Base-by-base conservation (phyloP, 106 monocot genomes). In the Posidonia australis region DNA sequence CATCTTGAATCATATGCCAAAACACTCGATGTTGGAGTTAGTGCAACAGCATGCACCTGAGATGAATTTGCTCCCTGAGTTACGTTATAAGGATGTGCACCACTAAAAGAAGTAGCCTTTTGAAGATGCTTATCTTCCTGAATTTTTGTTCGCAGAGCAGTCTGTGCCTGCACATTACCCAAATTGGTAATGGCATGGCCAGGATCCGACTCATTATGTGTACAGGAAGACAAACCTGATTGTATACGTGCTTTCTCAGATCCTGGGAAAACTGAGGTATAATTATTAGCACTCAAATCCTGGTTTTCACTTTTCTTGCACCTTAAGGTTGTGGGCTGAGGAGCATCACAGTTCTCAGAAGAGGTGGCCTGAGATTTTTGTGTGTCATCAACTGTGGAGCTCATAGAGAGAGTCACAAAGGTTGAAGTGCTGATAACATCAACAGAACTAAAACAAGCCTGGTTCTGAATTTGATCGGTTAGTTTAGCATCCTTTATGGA, bases 341-440 rank as follows among this genome's bases (percentile, higher is more conserved):
- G 23, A 32, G 20, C 42, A 45, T 64, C 21, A 9, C 19, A 23
- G n/a, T 47, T 26, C 11, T 16, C 2, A 27, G 63, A 66, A 56
- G 22, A 45, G 17, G 21, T 9, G 21, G 24, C 18, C 9, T 58
- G 60, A 51, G 44, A 44, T 27, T 59, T 43, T 55, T 23, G 59
- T 49, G 22, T 32, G 47, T 49, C 43, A 66, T 28, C 51, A 26
- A 46, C 53, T 51, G 53, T 62, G 65, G 45, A 77, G 62, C 65
- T 48, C 16, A 69, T 65, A n/a, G 61, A 57, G 18, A 74, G 70
- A 44, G 63, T 74, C 54, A 75, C 74, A 44, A 67, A 18, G 48
- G 67, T 36, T 41, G 67, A 59, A 53, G 65, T 63, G 47, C 32
- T 47, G 55, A 65, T 56, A 66, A 54, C 49, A 46, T 54, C 63